Conservation (phyloP, 176 grass and related monocot species). For the Carex myosuroides region DNA sequence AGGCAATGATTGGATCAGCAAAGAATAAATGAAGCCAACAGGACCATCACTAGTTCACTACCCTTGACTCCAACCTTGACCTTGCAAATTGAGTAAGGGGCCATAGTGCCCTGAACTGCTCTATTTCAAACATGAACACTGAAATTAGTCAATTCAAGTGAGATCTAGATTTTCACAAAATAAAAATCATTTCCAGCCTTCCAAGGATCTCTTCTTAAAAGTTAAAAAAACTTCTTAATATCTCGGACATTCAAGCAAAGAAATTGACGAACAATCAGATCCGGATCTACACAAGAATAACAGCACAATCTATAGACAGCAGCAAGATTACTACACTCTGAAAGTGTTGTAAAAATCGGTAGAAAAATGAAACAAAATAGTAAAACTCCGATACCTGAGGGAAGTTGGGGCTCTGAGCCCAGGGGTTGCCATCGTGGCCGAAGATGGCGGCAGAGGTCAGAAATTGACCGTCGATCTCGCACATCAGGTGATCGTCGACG, state of each 20-base stretch:
- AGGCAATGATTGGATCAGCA: neutral
- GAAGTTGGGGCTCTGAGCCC: slow-evolving; percentile 53
- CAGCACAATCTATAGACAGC: no score
- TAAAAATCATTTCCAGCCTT: neutral
- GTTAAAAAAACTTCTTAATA: neutral
- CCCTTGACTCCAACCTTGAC: neutral
- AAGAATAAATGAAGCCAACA: neutral
- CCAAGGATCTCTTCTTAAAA: neutral
- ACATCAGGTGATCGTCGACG: slow-evolving; percentile 85
- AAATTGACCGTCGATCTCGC: slow-evolving; percentile 63
- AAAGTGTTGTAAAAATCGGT: neutral
- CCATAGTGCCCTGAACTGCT: neutral
- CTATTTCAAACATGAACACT: neutral
- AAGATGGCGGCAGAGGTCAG: slow-evolving; percentile 67
- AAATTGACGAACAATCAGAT: slow-evolving; percentile 9
- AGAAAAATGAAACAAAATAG: neutral
- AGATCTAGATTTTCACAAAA: neutral
- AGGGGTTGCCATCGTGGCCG: slow-evolving; percentile 61
- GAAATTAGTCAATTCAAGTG: neutral
- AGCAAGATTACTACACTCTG: no score
- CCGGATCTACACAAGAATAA: slow-evolving; percentile 22
- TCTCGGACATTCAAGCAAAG: neutral
- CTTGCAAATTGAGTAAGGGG: neutral
- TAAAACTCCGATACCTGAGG: slow-evolving; percentile 36
- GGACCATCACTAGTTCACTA: neutral